Conservation (phyloP, 768 basidiomycete genomes). For the Sistotremastrum niveocremeum region DNA sequence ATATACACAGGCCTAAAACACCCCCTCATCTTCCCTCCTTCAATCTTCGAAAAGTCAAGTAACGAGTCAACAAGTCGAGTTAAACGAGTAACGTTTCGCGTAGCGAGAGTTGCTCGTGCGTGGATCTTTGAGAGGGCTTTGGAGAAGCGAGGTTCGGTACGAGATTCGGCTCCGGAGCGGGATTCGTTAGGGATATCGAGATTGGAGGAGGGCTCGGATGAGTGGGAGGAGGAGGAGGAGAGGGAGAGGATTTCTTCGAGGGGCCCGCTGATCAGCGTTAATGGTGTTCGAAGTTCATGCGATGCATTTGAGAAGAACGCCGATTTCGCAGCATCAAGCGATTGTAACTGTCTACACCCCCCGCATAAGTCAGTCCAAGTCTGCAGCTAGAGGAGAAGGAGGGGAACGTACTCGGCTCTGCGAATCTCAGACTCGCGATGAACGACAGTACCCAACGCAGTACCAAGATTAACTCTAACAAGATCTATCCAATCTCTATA, state of each 20-base stretch:
- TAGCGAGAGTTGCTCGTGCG: conserved; percentile 11
- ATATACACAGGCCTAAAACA: conserved; percentile 20
- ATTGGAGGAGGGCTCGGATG: too few relatives aligned
- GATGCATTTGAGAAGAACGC: conserved; percentile 15
- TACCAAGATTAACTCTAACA: conserved; percentile 7
- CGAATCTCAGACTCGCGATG: conserved; percentile 14
- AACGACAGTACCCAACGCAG: conserved; percentile 10
- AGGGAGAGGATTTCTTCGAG: conserved; percentile 9
- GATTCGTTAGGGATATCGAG: too few relatives aligned
- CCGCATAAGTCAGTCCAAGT: too few relatives aligned
- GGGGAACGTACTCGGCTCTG: conserved; percentile 15
- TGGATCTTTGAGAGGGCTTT: conserved; percentile 5
- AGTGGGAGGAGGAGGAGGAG: too few relatives aligned
- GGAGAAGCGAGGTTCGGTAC: too few relatives aligned
- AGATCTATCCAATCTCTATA: conserved; percentile 13
- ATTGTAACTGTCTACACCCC: conserved; percentile 13
- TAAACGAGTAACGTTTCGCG: conserved; percentile 20
- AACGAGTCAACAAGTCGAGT: conserved; percentile 22
- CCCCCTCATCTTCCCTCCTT: conserved; percentile 17
- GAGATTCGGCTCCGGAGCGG: too few relatives aligned
- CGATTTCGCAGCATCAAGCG: conserved; percentile 15
- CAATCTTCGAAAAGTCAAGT: conserved; percentile 26
- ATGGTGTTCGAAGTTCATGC: conserved; percentile 16
- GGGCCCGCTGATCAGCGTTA: conserved; percentile 16
- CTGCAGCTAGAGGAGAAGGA: too few relatives aligned